phyloP scores from a whole-genome alignment of 192 early-diverging fungal genomes.

The Coemansia sp. region DNA sequence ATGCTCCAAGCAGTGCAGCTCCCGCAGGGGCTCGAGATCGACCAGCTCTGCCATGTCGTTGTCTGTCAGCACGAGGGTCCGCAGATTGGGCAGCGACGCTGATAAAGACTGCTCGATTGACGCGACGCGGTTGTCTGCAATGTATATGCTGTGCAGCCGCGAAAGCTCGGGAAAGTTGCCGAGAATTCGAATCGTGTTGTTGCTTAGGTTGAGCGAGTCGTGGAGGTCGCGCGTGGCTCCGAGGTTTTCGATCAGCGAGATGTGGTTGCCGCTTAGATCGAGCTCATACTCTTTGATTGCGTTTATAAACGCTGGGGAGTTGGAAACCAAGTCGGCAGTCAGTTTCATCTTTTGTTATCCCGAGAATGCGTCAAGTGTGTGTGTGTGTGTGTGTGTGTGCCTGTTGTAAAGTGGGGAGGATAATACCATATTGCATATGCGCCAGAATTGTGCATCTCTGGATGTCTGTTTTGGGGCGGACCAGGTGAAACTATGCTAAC shows the following conservation, averaged over 20 bases:
- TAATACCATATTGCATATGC: too few relatives aligned
- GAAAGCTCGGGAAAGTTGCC: constrained; percentile 84
- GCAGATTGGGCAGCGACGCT: constrained; percentile 71
- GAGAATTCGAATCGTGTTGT: constrained; percentile 84
- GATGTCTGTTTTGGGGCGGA: too few relatives aligned
- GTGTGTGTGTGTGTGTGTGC: too few relatives aligned
- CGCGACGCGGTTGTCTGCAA: constrained; percentile 87
- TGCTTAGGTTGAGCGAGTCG: constrained; percentile 89
- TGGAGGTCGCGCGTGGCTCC: constrained; percentile 91
- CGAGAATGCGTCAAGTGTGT: too few relatives aligned
- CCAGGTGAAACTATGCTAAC: too few relatives aligned
- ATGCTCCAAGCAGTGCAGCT: constrained; percentile 49
- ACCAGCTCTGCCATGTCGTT: constrained; percentile 82
- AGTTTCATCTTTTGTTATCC: constrained; percentile 74
- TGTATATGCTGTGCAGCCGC: constrained; percentile 72
- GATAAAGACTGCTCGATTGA: constrained; percentile 69
- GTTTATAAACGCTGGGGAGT: constrained; percentile 74
- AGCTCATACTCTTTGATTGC: constrained; percentile 88
- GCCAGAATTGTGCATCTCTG: too few relatives aligned
- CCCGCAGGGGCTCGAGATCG: constrained; percentile 75
- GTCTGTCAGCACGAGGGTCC: constrained; percentile 80
- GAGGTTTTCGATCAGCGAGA: constrained; percentile 92
- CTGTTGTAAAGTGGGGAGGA: too few relatives aligned
- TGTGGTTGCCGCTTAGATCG: constrained; percentile 83
- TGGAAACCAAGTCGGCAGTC: constrained; percentile 68